Evolutionary conservation across 2,329 filamentous ascomycete genomes (phyloP), one percentile per base, ranked within the genome.

Genomic region (Sporothrix humicola): DNA sequence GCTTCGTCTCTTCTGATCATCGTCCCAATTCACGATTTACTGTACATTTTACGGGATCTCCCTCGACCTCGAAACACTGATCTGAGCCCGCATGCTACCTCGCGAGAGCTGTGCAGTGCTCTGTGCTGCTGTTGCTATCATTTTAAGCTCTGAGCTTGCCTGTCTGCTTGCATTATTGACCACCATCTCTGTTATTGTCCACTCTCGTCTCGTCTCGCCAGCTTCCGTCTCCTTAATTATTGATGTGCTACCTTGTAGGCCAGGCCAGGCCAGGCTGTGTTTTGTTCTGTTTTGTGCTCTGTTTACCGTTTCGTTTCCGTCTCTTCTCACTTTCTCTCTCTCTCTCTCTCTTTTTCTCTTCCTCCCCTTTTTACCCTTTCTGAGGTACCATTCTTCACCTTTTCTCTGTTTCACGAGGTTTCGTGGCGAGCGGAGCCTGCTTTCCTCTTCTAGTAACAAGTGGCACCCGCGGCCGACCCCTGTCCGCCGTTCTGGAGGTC

Each of bases 331-430:
- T 48, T 54, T 54, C 9, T 54, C n/a, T 54, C 2, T 56, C 12
- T 37, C 13, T 48, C n/a, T 46, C 31, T 15, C 17, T 63, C 26
- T 42, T 52, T 15, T 20, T 17, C 48, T 52, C 48, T 17, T 37
- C 12, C 3, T 9, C 12, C 12, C 7, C 15, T 26, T 69, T 37
- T 54, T 8, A 20, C 20, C 48, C 50, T 69, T 54, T 52, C 17
- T 42, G 23, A 52, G 58, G 31, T 65, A 44, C n/a, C 15, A 58
- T 31, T 54, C 48, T 61, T 54, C 69, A 44, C 26, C 15, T 48
- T 20, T 44, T 31, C 48, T 54, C 69, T 61, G 54, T 71, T 71
- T 71, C 69, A 71, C 42, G 12, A 23, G 46, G 65, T 68, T 66
- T 68, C 65, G 65, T 68, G 65, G 44, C 23, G 17, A 68, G 46